A percentile compares a stretch with the other conserved stretches of the same genome.
These are phyloP conservation scores for Trichomonascaceae sp. DNA, from an alignment of 1,139 yeast species.

Conservation along the genomic window DNA sequence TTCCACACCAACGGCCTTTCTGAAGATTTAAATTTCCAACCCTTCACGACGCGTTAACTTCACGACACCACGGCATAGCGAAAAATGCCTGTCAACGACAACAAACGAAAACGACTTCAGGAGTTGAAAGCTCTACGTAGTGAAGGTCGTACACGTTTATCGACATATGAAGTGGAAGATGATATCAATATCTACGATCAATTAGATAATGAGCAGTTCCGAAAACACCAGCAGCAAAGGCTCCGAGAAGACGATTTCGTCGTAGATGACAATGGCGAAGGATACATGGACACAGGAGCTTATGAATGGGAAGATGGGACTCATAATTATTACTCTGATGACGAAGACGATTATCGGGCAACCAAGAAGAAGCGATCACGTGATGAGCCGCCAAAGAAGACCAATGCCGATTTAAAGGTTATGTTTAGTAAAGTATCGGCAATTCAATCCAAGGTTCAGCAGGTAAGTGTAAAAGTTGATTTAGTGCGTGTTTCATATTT, in stretches of 20 bases:
- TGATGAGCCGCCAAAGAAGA: slow-evolving; percentile 13
- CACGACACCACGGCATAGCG: neutral
- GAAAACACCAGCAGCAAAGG: slow-evolving; percentile 71
- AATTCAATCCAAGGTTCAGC: slow-evolving; percentile 14
- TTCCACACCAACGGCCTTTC: neutral
- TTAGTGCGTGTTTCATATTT: neutral
- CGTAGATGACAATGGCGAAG: slow-evolving; percentile 86
- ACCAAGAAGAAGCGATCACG: slow-evolving; percentile 27
- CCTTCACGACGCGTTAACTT: slow-evolving; percentile 1
- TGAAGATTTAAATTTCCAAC: neutral
- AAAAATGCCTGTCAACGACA: slow-evolving; percentile 6
- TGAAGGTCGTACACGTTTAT: slow-evolving; percentile 22
- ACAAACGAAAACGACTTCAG: slow-evolving; percentile 9
- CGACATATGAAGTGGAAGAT: slow-evolving; percentile 21
- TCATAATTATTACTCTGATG: slow-evolving; percentile 51
- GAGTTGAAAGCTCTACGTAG: slow-evolving; percentile 21
- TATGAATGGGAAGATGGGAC: slow-evolving; percentile 74
- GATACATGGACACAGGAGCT: slow-evolving; percentile 86
- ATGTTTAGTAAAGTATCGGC: slow-evolving; percentile 23
- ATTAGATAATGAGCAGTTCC: slow-evolving; percentile 73
- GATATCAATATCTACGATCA: slow-evolving; percentile 67
- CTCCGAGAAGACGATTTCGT: slow-evolving; percentile 87
- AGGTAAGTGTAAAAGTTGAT: slow-evolving; percentile 10
- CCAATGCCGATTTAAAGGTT: slow-evolving; percentile 22
- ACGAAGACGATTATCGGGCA: slow-evolving; percentile 35